Evolutionary conservation across 2,329 filamentous ascomycete genomes (phyloP).

Genomic region (Nannizziopsis barbatae): DNA sequence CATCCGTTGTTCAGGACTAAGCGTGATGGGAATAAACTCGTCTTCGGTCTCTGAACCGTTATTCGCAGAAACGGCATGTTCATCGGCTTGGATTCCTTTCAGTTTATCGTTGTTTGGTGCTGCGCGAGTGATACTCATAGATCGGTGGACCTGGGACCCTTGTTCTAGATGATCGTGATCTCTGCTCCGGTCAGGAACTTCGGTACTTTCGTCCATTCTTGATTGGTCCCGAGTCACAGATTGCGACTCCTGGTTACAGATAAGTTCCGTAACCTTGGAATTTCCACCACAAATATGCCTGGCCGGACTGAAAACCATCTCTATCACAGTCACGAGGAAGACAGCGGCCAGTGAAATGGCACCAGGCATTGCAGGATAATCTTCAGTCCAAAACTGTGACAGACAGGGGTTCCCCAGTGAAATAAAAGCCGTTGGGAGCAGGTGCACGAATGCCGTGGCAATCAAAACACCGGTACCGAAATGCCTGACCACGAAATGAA

Average conservation of each 20-base stretch:
- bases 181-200: slow-evolving; percentile 17
- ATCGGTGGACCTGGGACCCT: slow-evolving; percentile 22
- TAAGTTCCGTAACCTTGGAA: slow-evolving; percentile 6
- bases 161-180: slow-evolving; percentile 14
- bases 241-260: neutral
- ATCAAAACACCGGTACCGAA: slow-evolving; percentile 78
- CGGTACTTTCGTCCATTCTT: neutral
- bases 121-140: slow-evolving; percentile 19
- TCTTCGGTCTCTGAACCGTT: neutral
- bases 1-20: slow-evolving; percentile 34
- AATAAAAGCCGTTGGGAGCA: slow-evolving; percentile 56
- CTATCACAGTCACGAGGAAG: slow-evolving; percentile 42
- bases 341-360: slow-evolving; percentile 38
- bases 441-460: slow-evolving; percentile 73
- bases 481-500: slow-evolving; percentile 59
- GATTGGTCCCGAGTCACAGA: neutral
- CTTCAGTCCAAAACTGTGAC: slow-evolving; percentile 35
- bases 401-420: slow-evolving; percentile 56
- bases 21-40: slow-evolving; percentile 2
- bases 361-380: slow-evolving; percentile 40
- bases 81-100: slow-evolving; percentile 15
- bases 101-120: slow-evolving; percentile 10
- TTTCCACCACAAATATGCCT: slow-evolving; percentile 22
- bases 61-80: neutral
- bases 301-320: slow-evolving; percentile 43